Evolutionary conservation across 305 asterid species (phyloP), one percentile per base, ranked within the genome.

Genomic region (Ilex paraguariensis): DNA sequence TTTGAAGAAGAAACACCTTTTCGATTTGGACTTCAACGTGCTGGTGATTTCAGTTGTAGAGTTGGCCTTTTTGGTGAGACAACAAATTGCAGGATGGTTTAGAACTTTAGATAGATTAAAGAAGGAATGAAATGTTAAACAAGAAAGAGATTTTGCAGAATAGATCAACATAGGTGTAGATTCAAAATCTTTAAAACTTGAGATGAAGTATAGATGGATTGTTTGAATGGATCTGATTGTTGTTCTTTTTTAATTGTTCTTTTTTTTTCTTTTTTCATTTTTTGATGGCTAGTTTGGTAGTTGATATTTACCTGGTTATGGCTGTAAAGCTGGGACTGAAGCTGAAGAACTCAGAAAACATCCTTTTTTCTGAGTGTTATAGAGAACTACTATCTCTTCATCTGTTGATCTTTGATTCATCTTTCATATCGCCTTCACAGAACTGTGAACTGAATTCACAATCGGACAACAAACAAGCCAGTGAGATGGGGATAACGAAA

Each of bases 401-500:
- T 53, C 52, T 67, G 69, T 62, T 53, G 55, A 65, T 56, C 30
- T 65, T 54, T 33, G 21, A 70, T 64, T 60, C 21, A 70, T 64
- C 62, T 60, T 73, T 55, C 56, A 73, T 63, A 75, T 58, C 61
- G 69, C 62, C 57, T 62, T 72, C 56, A 66, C 66, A 73, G 75
- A 79, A 71, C 69, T 65, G 52, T 36, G 64, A 70, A 75, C 70
- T 65, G 72, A 68, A 70, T 56, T 66, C 46, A 44, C 62, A 66
- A 82, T 75, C 72, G 75, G 74, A 82, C 80, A 78, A 75, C 67
- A 81, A 57, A 64, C 49, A 59, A 61, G 64, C 68, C 73, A 66
- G 68, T 61, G 68, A 60, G 74, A 71, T 64, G 64, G 66, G 91
- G 79, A 77, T 79, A 76, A 73, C 86, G 80, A 75, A 84, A 83